phyloP scores from a whole-genome alignment of 2,329 filamentous ascomycete genomes.

The Penicillium sp. region DNA sequence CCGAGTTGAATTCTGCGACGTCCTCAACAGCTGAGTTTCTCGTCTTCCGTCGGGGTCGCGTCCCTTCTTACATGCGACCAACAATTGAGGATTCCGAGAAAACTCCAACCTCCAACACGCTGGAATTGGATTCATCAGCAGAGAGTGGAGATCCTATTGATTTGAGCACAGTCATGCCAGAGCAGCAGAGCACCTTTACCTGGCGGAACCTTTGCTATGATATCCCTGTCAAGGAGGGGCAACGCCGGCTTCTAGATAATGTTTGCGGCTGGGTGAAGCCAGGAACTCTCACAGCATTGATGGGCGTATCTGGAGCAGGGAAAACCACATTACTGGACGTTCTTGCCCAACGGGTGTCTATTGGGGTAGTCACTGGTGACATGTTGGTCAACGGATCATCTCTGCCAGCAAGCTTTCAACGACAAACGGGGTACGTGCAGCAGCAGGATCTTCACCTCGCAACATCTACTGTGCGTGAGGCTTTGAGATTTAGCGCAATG shows the following conservation, averaged over 20 bases:
- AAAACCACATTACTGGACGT: constrained; percentile 62
- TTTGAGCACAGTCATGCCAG: constrained; percentile 19
- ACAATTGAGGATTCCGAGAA: constrained; percentile 1
- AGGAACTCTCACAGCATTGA: constrained; percentile 55
- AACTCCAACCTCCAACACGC: constrained; percentile 23
- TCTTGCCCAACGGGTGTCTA: constrained; percentile 56
- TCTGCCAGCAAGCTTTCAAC: constrained; percentile 58
- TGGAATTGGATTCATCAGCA: constrained; percentile 20
- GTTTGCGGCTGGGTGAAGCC: constrained; percentile 57
- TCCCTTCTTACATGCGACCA: constrained; percentile 39
- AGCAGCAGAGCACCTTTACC: constrained; percentile 43
- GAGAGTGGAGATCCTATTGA: too few species aligned
- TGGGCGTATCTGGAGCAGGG: constrained; percentile 63
- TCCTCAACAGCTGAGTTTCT: constrained; percentile 66
- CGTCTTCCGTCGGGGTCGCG: constrained; percentile 60
- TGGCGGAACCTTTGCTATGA: constrained; percentile 59
- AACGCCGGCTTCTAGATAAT: constrained; percentile 52
- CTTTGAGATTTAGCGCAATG: constrained; percentile 77
- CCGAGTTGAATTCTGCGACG: constrained; percentile 64
- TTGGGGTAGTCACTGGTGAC: constrained; percentile 64
- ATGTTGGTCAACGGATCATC: constrained; percentile 64
- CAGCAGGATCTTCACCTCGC: constrained; percentile 75
- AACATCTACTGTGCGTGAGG: constrained; percentile 82
- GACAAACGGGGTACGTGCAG: constrained; percentile 66
- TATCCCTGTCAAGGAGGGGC: constrained; percentile 51